phyloP scores from a whole-genome alignment of 495 filamentous ascomycete species.

The Mycothermus thermophilus region DNA sequence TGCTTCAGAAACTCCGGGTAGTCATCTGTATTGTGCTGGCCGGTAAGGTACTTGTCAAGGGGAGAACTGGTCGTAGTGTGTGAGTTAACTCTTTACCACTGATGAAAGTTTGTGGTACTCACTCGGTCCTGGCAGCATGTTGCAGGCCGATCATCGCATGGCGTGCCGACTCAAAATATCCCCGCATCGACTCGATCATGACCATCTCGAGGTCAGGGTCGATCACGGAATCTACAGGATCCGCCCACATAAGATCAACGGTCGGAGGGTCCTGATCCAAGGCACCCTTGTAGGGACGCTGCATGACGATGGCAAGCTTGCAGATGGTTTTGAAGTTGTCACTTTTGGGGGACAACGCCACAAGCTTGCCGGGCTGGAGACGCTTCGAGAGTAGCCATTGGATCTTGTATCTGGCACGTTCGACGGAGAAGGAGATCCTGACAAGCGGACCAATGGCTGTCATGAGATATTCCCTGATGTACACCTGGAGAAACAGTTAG shows the following conservation, averaged over 20 bases:
- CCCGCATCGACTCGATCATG: slow-evolving; percentile 60
- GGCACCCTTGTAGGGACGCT: slow-evolving; percentile 43
- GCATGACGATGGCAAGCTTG: slow-evolving; percentile 59
- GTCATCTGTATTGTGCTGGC: slow-evolving; percentile 28
- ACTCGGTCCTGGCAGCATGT: slow-evolving; percentile 48
- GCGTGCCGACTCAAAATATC: slow-evolving; percentile 62
- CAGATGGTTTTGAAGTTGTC: slow-evolving; percentile 56
- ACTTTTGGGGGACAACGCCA: slow-evolving; percentile 50
- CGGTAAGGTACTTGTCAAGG: slow-evolving; percentile 26
- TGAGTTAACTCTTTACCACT: too few relatives aligned
- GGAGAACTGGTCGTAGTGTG: slow-evolving; percentile 6
- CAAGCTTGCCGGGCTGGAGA: slow-evolving; percentile 51
- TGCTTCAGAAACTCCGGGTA: slow-evolving; percentile 18
- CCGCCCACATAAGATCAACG: slow-evolving; percentile 62
- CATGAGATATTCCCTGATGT: slow-evolving; percentile 49
- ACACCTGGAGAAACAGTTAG: slow-evolving; percentile 38
- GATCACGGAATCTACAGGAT: slow-evolving; percentile 42
- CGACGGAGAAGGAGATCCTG: slow-evolving; percentile 57
- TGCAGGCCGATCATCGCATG: slow-evolving; percentile 65
- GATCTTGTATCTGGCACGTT: slow-evolving; percentile 52
- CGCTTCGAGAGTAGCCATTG: slow-evolving; percentile 66
- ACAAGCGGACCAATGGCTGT: slow-evolving; percentile 47
- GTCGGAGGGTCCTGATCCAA: slow-evolving; percentile 53
- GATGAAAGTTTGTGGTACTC: too few relatives aligned
- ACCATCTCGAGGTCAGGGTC: slow-evolving; percentile 58